Base-by-base conservation (phyloP, 495 filamentous ascomycete genomes). In the Trichoderma gamsii region DNA sequence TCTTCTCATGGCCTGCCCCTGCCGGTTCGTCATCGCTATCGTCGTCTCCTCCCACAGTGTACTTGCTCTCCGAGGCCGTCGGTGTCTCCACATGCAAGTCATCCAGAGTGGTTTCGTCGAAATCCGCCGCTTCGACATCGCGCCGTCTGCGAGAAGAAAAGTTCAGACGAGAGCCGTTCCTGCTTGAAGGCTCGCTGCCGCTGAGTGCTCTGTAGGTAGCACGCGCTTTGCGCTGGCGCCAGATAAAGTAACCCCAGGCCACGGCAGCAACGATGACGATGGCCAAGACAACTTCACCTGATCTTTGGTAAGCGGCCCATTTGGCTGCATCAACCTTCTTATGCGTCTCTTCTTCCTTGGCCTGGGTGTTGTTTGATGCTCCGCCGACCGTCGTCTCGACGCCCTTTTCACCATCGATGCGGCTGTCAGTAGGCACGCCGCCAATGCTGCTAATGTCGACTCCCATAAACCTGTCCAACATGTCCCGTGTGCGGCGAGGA, bases 391-490 rank as follows among this genome's bases (percentile, higher is more conserved):
- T 90, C 1, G 91, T 94, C 71, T 93, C 86, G 35, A 87, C 86
- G 4, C 89, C 89, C 71, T 96, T 95, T 75, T 97, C 92, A 21
- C 95, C 95, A 72, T 97, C 94, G 69, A 99, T 91, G 61, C 88
- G 85, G 16, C 88, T 92, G 76, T 98, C 92, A 0, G 92, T 84
- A 0, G 95, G 95, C 51, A 77, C 75, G 49, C 94, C 94, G 68
- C 95, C 95, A 67, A 98, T 97, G 75, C 86, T 89, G 70, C 85
- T 89, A 70, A 98, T 97, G 74, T 99, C 92, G 27, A 99, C 93
- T 41, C 87, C 87, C 82, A 97, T 92, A 77, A 98, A 97, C 21
- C 95, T 89, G 76, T 98, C 95, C 12, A 97, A 87, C 96, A 99
- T 99, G 75, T 98, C 95, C 63, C 95, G 87, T 11, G 88, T 90